phyloP scores from a whole-genome alignment of 768 basidiomycete genomes.

The Rhodotorula kratochvilovae region DNA sequence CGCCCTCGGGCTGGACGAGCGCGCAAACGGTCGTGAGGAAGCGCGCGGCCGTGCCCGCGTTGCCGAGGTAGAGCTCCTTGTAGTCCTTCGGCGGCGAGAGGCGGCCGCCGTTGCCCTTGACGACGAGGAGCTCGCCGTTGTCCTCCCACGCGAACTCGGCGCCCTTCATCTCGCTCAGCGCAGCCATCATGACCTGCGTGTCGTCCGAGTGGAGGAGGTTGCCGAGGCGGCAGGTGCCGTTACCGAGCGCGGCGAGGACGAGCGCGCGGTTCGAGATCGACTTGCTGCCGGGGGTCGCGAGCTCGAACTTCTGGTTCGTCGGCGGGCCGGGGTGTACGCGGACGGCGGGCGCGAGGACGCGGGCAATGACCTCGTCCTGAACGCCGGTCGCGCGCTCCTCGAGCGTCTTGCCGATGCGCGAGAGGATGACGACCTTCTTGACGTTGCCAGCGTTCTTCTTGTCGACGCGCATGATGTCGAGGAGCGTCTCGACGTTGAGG shows the following conservation, averaged over 20 bases:
- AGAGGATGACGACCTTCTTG: conserved; percentile 91
- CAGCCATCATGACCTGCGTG: conserved; percentile 98
- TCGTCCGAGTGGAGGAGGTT: conserved; percentile 96
- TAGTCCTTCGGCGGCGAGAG: conserved; percentile 68
- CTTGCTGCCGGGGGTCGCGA: conserved; percentile 94
- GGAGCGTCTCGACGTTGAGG: conserved; percentile 71
- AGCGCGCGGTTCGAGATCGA: conserved; percentile 92
- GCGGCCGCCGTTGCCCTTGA: conserved; percentile 75
- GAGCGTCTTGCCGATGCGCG: conserved; percentile 81
- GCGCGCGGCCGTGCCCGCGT: conserved; percentile 94
- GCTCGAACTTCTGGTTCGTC: conserved; percentile 53
- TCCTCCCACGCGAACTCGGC: conserved; percentile 94
- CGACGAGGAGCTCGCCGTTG: conserved; percentile 88
- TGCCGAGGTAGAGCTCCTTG: conserved; percentile 89
- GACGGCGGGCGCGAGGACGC: conserved; percentile 73
- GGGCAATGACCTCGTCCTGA: conserved; percentile 70
- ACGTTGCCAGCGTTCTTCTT: conserved; percentile 92
- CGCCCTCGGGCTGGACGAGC: conserved; percentile 60
- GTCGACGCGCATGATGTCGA: conserved; percentile 83
- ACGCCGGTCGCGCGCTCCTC: conserved; percentile 88
- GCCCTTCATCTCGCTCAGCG: conserved; percentile 81
- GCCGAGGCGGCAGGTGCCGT: conserved; percentile 77
- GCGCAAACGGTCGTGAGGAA: conserved; percentile 96
- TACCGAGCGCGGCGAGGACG: conserved; percentile 83
- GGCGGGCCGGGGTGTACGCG: conserved; percentile 62